Evolutionary conservation across 495 filamentous ascomycete species (phyloP), one percentile per base, ranked within the genome.

Genomic region (Glarea lozoyensis): DNA sequence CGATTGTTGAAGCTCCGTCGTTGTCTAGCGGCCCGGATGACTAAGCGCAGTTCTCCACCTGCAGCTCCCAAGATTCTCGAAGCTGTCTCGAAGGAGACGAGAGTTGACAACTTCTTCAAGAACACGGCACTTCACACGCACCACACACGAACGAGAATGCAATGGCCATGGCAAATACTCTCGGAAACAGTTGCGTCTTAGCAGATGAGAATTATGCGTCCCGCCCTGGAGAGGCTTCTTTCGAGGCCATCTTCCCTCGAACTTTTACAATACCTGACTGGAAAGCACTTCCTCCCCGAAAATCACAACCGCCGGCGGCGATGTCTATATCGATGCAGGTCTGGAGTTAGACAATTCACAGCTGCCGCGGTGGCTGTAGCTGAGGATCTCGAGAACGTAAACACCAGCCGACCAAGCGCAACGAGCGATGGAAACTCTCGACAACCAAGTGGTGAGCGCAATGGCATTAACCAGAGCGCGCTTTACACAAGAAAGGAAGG

Each of bases 201-300:
- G 36, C 35, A 35, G 40, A 30, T 18, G 10, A 10, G 21, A 25
- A 57, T 15, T 47, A 75, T 75, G 71, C 66, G 70, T 51, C 70
- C 69, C 60, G 68, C 70, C 60, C 58, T 73, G 58, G 63, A 69
- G 60, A 65, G 69, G 64, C 58, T 75, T 42, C 57, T 73, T 60
- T 64, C 64, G 61, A 66, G 70, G 64, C 70, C 70, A 44, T 67
- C 67, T 44, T 61, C 68, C 54, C 53, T 75, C 54, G 66, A 69
- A 40, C 57, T 72, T 36, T 60, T 75, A 44, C 53, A 66, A 49
- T 58, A 53, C 37, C 53, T 75, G 19, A 49, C 64, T 34, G 61
- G 60, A 24, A 56, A n/a, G 9, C 24, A 10, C 18, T 3, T n/a
- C 6, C 36, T 10, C 17, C n/a, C n/a, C n/a, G n/a, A n/a, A n/a